phyloP scores from a whole-genome alignment of 1,139 yeast species.

The Nakaseomyces delphensis region DNA sequence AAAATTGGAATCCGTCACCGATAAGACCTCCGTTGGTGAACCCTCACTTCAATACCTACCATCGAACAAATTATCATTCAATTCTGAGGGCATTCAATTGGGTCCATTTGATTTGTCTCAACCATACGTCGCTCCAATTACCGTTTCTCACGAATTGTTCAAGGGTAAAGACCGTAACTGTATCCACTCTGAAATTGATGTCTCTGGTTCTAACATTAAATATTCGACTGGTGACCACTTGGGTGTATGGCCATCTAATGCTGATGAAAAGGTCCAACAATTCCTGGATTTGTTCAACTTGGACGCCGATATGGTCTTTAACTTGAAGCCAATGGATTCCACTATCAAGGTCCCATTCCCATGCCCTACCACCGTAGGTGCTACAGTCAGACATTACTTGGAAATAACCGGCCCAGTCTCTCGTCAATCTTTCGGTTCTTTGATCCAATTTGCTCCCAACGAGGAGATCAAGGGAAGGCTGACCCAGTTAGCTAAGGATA shows the following conservation, averaged over 20 bases:
- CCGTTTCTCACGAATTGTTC: constrained; percentile 61
- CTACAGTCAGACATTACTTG: constrained; percentile 76
- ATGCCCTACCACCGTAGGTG: constrained; percentile 81
- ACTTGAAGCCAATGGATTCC: constrained; percentile 63
- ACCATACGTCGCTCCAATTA: constrained; percentile 73
- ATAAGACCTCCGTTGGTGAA: constrained; percentile 69
- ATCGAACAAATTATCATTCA: constrained; percentile 26
- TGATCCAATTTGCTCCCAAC: constrained; percentile 77
- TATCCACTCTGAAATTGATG: constrained; percentile 83
- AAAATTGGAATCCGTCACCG: constrained; percentile 27
- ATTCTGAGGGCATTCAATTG: constrained; percentile 32
- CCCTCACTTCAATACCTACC: constrained; percentile 57
- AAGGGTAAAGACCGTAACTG: constrained; percentile 55
- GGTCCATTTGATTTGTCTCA: constrained; percentile 82
- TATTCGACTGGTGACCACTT: constrained; percentile 95
- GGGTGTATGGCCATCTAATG: constrained; percentile 90
- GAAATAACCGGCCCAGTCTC: constrained; percentile 93
- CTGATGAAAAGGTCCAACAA: constrained; percentile 59
- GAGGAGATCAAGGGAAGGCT: constrained; percentile 47
- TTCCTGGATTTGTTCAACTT: constrained; percentile 62
- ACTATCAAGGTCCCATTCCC: constrained; percentile 77
- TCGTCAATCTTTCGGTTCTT: constrained; percentile 71
- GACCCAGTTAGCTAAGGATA: constrained; percentile 54
- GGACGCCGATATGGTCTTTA: constrained; percentile 48
- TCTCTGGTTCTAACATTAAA: constrained; percentile 63